phyloP scores from a whole-genome alignment of 1,139 yeast genomes.

The Sugiyamaella xylanicola region DNA sequence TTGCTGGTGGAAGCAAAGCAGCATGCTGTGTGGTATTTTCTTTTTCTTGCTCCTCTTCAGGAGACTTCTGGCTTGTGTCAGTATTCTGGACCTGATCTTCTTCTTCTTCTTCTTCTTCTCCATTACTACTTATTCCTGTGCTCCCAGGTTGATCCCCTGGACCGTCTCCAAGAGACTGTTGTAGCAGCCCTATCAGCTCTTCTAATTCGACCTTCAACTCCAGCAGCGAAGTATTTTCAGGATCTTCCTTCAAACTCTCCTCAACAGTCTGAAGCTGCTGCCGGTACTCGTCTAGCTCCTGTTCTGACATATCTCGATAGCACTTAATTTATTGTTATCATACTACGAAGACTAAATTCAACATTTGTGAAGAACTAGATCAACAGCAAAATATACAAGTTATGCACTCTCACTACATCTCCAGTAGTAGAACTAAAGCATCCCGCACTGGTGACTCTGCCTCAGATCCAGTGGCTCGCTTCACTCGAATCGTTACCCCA shows the following conservation, averaged over 20 bases:
- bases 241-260: conserved; percentile 38
- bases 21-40: background rate
- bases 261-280: conserved; percentile 41
- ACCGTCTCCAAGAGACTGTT: conserved; percentile 25
- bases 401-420: too few relatives aligned
- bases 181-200: conserved; percentile 40
- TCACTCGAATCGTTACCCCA: too few relatives aligned
- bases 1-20: background rate
- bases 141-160: conserved; percentile 4
- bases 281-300: conserved; percentile 42
- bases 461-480: too few relatives aligned
- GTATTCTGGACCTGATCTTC: background rate
- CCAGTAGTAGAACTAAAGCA: too few relatives aligned
- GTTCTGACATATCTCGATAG: conserved; percentile 21
- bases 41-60: background rate
- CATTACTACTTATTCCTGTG: conserved; percentile 13
- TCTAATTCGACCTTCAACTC: conserved; percentile 40
- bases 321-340: too few relatives aligned
- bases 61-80: background rate
- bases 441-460: too few relatives aligned
- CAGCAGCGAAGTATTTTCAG: conserved; percentile 39
- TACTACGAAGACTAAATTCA: too few relatives aligned
- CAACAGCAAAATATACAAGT: too few relatives aligned
- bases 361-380: too few relatives aligned
- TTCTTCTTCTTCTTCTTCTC: conserved; percentile 5